A percentile compares a stretch with the other conserved stretches of the same genome.
These are phyloP conservation scores for Cladosporium sp. DNA, from an alignment of 2,329 filamentous ascomycete species.

Conservation along the genomic window DNA sequence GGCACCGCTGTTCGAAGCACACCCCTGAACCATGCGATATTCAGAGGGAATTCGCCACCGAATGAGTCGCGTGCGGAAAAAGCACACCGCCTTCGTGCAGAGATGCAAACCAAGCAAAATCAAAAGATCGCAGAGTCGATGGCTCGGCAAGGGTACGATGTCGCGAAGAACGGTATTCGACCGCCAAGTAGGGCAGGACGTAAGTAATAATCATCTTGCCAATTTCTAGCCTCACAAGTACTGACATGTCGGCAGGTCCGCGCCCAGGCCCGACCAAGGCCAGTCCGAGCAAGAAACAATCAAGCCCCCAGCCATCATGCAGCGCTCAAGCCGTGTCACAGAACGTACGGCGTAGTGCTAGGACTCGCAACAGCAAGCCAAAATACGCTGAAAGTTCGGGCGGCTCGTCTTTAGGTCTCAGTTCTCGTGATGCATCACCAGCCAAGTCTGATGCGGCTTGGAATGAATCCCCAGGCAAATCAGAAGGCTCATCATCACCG, in stretches of 20 bases:
- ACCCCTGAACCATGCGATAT: not conserved
- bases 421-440: conserved; percentile 11
- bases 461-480: conserved; percentile 6
- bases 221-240: no score
- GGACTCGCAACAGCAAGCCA: conserved; percentile 14
- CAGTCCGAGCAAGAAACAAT: no score
- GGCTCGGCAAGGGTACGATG: not conserved
- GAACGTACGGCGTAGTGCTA: conserved; percentile 14
- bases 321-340: no score
- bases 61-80: not conserved
- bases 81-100: not conserved
- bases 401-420: not conserved
- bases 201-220: not conserved
- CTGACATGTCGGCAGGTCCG: no score
- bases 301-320: not conserved
- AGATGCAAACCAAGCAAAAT: not conserved
- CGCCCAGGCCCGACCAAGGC: no score
- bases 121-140: not conserved
- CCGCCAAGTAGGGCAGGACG: not conserved
- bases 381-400: conserved; percentile 15
- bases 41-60: not conserved
- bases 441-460: conserved; percentile 15
- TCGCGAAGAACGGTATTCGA: not conserved
- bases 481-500: conserved; percentile 10
- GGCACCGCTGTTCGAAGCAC: no score